phyloP scores from a whole-genome alignment of 257 asterid species.

The Galeopsis tetrahit region DNA sequence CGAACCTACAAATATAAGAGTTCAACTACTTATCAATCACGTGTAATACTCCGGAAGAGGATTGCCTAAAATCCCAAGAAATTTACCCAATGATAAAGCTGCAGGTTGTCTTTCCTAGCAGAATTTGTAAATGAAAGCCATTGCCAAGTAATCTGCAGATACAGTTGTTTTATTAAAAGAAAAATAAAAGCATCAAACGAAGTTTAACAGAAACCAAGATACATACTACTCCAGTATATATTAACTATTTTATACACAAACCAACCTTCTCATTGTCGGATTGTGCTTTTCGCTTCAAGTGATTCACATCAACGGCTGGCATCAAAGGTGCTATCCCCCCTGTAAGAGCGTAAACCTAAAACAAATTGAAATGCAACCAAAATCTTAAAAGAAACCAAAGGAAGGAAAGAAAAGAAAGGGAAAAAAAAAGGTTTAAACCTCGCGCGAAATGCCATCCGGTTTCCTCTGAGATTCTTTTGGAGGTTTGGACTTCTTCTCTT shows the following conservation, averaged over 20 bases:
- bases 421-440: conserved; percentile 49
- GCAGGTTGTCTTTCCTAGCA: conserved; percentile 83
- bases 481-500: conserved; percentile 84
- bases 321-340: conserved; percentile 91
- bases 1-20: conserved; percentile 66
- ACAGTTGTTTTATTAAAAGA: background rate
- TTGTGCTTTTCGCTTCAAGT: conserved; percentile 70
- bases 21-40: conserved; percentile 20
- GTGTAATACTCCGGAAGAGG: background rate
- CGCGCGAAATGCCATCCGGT: conserved; percentile 98
- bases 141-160: conserved; percentile 93
- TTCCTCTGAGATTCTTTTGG: conserved; percentile 95
- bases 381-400: background rate
- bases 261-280: conserved; percentile 84
- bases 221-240: background rate
- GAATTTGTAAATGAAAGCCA: conserved; percentile 97
- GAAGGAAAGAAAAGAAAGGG: background rate
- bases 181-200: background rate
- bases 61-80: conserved; percentile 8
- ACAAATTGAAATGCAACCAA: conserved; percentile 21
- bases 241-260: conserved; percentile 10
- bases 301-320: conserved; percentile 83
- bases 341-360: conserved; percentile 92
- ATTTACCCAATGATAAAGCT: conserved; percentile 95
- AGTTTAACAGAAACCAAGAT: conserved; percentile 5